phyloP scores from a whole-genome alignment of 495 filamentous ascomycete genomes.

The Penicillium tannophilum region DNA sequence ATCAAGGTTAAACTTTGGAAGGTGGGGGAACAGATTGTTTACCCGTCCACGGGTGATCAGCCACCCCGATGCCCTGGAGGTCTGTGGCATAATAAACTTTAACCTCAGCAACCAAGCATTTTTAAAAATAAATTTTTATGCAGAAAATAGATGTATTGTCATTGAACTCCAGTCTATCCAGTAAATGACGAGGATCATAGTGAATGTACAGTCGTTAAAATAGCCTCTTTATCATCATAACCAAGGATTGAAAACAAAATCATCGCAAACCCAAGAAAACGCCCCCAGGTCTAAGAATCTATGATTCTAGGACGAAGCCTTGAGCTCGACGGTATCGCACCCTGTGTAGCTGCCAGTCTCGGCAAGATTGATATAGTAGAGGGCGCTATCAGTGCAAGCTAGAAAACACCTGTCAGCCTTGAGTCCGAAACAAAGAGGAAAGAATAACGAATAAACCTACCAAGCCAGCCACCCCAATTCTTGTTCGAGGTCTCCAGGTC shows the following conservation, averaged over 20 bases:
- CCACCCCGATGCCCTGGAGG: too few species aligned
- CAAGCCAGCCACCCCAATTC: conserved; percentile 42
- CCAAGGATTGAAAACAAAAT: background rate
- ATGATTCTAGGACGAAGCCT: conserved; percentile 1
- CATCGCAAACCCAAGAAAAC: background rate
- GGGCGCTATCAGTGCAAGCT: conserved; percentile 6
- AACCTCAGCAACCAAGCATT: too few species aligned
- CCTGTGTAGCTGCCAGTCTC: background rate
- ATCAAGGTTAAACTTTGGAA: too few species aligned
- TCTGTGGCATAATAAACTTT: too few species aligned
- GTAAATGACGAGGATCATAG: background rate
- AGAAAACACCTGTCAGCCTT: background rate
- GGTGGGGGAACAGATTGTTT: too few species aligned
- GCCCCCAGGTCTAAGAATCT: background rate
- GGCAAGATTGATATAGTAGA: conserved; percentile 8
- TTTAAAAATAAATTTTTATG: too few species aligned
- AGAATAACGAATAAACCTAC: conserved; percentile 24
- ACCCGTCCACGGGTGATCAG: too few species aligned
- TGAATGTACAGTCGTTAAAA: conserved; percentile 8
- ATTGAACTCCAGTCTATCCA: conserved; percentile 9
- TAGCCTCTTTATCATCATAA: conserved; percentile 1
- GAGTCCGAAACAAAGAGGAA: background rate
- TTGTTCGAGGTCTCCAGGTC: conserved; percentile 19
- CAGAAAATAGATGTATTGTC: background rate
- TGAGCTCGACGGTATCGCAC: background rate